These are phyloP conservation scores for Kurtzmaniella quercitrusa DNA, from an alignment of 1,139 yeast species.

Conservation along the genomic window DNA sequence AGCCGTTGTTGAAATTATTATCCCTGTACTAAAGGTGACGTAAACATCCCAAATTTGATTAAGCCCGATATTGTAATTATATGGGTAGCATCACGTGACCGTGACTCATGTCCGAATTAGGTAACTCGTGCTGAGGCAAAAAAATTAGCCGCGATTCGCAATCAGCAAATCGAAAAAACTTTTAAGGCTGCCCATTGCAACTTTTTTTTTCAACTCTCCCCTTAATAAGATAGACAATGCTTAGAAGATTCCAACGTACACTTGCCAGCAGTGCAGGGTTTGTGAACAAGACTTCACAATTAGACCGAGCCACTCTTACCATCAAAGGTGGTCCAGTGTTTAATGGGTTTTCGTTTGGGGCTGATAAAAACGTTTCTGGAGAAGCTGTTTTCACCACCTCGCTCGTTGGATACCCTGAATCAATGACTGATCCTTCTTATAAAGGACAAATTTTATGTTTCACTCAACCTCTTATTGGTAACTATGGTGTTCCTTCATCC, in stretches of 20 bases:
- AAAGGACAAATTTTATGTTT: constrained; percentile 93
- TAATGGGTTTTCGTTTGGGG: constrained; percentile 92
- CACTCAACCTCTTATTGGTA: constrained; percentile 96
- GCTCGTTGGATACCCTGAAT: constrained; percentile 95
- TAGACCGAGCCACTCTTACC: constrained; percentile 85
- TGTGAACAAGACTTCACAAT: constrained; percentile 34
- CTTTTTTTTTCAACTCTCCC: constrained; percentile 2
- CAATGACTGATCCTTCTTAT: constrained; percentile 98
- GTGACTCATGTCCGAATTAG: constrained; percentile 21
- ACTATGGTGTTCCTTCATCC: constrained; percentile 94
- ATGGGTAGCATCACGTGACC: constrained; percentile 6
- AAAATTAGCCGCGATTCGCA: constrained; percentile 39
- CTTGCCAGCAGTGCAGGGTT: constrained; percentile 40
- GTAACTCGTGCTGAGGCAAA: constrained; percentile 18
- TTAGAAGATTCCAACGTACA: constrained; percentile 16
- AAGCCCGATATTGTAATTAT: too few relatives aligned
- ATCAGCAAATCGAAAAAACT: constrained; percentile 16
- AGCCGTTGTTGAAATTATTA: too few relatives aligned
- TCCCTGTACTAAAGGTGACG: background rate
- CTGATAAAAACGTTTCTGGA: constrained; percentile 85
- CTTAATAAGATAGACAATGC: constrained; percentile 9
- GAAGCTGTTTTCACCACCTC: constrained; percentile 98
- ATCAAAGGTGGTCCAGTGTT: constrained; percentile 92
- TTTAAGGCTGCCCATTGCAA: constrained; percentile 5
- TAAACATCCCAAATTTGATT: too few relatives aligned